Evolutionary conservation across 202 grass and related monocot species (phyloP).

Genomic region (Carex sylvatica): DNA sequence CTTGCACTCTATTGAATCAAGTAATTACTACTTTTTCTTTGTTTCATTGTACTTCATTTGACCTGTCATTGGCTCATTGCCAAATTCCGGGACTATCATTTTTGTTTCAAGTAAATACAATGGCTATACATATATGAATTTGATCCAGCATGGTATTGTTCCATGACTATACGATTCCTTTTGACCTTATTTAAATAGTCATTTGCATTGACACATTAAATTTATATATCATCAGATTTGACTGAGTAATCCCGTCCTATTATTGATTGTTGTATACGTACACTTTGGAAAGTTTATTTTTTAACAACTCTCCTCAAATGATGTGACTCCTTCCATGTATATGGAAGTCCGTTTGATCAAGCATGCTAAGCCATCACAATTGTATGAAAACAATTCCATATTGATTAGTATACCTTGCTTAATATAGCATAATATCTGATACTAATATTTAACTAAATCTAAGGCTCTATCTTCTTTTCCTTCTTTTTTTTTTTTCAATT

Average conservation of each 20-base stretch:
- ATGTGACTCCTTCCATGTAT: not conserved
- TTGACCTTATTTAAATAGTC: not conserved
- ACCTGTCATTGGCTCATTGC: not conserved
- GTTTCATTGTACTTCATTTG: slow-evolving; percentile 20
- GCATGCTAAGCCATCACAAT: not conserved
- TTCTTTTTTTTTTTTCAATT: slow-evolving; percentile 14
- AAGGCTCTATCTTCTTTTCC: slow-evolving; percentile 17
- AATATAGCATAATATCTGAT: not conserved
- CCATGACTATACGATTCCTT: not conserved
- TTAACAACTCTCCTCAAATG: not conserved
- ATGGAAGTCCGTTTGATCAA: not conserved
- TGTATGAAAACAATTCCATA: not conserved
- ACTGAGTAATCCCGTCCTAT: not conserved
- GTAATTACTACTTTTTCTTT: slow-evolving; percentile 36
- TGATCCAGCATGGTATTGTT: not conserved
- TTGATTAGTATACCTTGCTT: not conserved
- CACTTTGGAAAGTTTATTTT: not conserved
- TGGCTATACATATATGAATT: not conserved
- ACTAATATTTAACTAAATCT: slow-evolving; percentile 14
- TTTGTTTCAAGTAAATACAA: not conserved
- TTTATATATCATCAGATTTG: not conserved
- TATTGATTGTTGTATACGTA: not conserved
- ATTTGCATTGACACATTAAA: not conserved
- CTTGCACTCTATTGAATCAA: slow-evolving; percentile 88
- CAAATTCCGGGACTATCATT: not conserved